phyloP scores from a whole-genome alignment of 2,329 filamentous ascomycete genomes.

The Cladosporium sp. region DNA sequence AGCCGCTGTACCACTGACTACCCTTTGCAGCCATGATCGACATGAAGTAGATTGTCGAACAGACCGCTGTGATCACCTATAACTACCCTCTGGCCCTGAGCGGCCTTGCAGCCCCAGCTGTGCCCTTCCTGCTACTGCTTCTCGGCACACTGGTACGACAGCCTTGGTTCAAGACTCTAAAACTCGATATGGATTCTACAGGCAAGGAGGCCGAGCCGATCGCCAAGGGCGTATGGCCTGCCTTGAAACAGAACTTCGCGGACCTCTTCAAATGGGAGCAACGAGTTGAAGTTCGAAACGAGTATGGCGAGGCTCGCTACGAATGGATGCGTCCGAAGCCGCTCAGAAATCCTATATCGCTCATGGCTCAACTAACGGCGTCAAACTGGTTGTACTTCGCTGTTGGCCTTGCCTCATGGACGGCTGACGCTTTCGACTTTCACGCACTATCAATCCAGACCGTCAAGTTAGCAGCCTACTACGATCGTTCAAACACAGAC shows the following conservation, averaged over 20 bases:
- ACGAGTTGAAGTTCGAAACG: slow-evolving; percentile 63
- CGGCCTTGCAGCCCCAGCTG: neutral
- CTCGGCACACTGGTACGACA: neutral
- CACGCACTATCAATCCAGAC: slow-evolving; percentile 77
- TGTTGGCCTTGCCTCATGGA: slow-evolving; percentile 72
- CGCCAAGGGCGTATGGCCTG: slow-evolving; percentile 60
- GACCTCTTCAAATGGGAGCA: slow-evolving; percentile 74
- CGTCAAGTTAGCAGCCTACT: slow-evolving; percentile 61
- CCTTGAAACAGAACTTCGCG: slow-evolving; percentile 58
- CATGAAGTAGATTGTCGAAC: neutral
- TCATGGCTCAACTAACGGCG: slow-evolving; percentile 60
- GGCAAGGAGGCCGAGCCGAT: slow-evolving; percentile 59
- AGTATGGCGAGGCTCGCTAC: slow-evolving; percentile 59
- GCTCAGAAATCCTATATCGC: slow-evolving; percentile 65
- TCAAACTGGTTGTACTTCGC: slow-evolving; percentile 71
- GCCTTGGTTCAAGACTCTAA: neutral
- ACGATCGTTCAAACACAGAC: slow-evolving; percentile 58
- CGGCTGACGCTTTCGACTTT: slow-evolving; percentile 79
- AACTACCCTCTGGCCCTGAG: neutral
- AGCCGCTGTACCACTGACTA: neutral
- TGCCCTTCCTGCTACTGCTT: neutral
- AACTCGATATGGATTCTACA: slow-evolving; percentile 23
- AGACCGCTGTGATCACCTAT: neutral
- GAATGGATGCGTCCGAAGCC: slow-evolving; percentile 67
- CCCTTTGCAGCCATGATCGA: neutral